phyloP scores from a whole-genome alignment of 2,329 filamentous ascomycete genomes.

The Lecanosticta acicola region DNA sequence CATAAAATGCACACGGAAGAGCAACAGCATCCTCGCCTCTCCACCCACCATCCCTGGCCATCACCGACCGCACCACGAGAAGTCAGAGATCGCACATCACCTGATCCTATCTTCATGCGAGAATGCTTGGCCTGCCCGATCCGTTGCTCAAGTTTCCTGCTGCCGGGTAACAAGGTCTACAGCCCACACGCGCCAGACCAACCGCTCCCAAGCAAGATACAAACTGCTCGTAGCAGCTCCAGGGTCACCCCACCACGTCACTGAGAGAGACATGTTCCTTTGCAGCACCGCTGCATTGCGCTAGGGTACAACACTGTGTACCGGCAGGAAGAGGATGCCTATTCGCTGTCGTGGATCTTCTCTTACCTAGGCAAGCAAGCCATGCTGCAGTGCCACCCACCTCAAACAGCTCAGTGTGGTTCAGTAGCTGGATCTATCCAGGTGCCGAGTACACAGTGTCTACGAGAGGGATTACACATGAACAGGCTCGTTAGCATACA shows the following conservation, averaged over 20 bases:
- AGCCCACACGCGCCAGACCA: no score
- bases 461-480: not conserved
- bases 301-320: not conserved
- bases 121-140: not conserved
- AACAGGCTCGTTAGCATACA: not conserved
- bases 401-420: not conserved
- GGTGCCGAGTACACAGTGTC: not conserved
- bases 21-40: no score
- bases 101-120: conserved; percentile 5
- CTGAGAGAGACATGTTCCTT: not conserved
- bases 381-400: not conserved
- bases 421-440: no score
- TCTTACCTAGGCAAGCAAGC: not conserved
- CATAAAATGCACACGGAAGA: not conserved
- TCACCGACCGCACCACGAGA: not conserved
- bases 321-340: not conserved
- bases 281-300: not conserved
- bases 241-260: not conserved
- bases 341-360: not conserved
- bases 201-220: no score
- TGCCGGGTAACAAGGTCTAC: no score
- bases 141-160: not conserved
- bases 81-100: not conserved
- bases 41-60: not conserved
- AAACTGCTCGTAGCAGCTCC: no score